phyloP scores from a whole-genome alignment of 768 basidiomycete species.

The Rhizopogon vulgaris region DNA sequence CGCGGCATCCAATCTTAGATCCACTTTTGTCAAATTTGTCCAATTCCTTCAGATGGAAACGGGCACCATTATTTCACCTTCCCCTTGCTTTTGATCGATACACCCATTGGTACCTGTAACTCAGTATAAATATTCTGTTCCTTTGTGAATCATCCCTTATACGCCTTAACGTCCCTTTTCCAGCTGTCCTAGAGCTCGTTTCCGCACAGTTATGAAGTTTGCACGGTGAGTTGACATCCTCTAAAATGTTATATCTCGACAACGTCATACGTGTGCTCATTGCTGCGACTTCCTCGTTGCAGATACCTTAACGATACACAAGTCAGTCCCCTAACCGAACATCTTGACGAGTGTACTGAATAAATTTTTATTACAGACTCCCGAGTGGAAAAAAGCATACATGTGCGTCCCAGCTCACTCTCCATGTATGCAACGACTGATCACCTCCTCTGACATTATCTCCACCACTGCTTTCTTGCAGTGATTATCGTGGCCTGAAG shows the following conservation, averaged over 20 bases:
- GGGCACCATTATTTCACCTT: not conserved
- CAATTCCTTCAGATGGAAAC: not conserved
- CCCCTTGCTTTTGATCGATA: not conserved
- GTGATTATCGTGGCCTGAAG: conserved; percentile 71
- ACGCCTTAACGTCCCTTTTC: not conserved
- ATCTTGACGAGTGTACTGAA: not conserved
- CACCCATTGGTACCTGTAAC: not conserved
- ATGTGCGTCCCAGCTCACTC: conserved; percentile 17
- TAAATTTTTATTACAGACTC: conserved; percentile 37
- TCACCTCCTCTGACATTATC: not conserved
- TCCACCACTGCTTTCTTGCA: conserved; percentile 19
- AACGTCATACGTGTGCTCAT: not conserved
- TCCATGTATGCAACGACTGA: not conserved
- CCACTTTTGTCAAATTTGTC: no score
- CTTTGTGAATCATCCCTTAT: not conserved
- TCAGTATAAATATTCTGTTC: not conserved
- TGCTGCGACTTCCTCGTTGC: not conserved
- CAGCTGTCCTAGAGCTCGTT: not conserved
- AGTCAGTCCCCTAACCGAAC: conserved; percentile 27
- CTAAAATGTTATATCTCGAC: not conserved
- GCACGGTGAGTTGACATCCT: conserved; percentile 35
- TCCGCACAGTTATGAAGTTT: conserved; percentile 45
- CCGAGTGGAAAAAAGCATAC: conserved; percentile 46
- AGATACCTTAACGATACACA: conserved; percentile 71
- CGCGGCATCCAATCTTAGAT: not conserved